Base-by-base conservation (phyloP, 2,329 filamentous ascomycete species). In the Madurella fahalii region DNA sequence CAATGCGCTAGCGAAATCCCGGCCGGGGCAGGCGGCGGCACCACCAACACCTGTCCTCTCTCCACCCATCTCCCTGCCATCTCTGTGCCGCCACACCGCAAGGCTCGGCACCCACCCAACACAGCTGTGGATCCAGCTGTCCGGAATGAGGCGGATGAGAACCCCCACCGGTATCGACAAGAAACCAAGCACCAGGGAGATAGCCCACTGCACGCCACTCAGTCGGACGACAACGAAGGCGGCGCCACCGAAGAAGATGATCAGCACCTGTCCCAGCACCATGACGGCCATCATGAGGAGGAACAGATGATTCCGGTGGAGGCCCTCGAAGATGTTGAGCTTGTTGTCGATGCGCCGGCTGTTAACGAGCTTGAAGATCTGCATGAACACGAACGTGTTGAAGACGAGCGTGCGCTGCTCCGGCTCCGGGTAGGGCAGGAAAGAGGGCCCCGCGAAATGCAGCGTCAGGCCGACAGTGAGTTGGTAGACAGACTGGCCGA, bases 361-460 rank as follows among this genome's bases (percentile, higher is more conserved):
- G 74, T 89, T 92, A 72, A 89, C 82, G 63, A 90, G 83, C 64
- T 94, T 93, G 77, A 93, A 93, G 59, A 94, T 89, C 61, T 93
- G 89, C 86, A 93, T 90, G 87, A 88, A 92, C 43, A 92, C 87
- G 62, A 92, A 93, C 0, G 86, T 88, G 71, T 93, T 94, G 77
- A 93, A 92, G 5, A 93, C 85, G 11, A 93, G 75, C 1, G 88
- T 90, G 53, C 82, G 71, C 9, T 61, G 55, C 40, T 45, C 44
- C 1, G 46, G 11, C 11, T 40, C 52, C 30, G 32, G 45, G 5
- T 58, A 54, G 11, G 52, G 70, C 54, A 82, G 77, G 55, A 77
- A 78, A 5, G 7, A 12, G 54, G 76, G 71, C 39, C 81, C 79
- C 2, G 77, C 77, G 59, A 81, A 81, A 58, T 83, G 81, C 48